A percentile compares a stretch with the other conserved stretches of the same genome.
These are phyloP conservation scores for Coemansia sp. DNA, from an alignment of 192 early-diverging fungal species.

Conservation along the genomic window DNA sequence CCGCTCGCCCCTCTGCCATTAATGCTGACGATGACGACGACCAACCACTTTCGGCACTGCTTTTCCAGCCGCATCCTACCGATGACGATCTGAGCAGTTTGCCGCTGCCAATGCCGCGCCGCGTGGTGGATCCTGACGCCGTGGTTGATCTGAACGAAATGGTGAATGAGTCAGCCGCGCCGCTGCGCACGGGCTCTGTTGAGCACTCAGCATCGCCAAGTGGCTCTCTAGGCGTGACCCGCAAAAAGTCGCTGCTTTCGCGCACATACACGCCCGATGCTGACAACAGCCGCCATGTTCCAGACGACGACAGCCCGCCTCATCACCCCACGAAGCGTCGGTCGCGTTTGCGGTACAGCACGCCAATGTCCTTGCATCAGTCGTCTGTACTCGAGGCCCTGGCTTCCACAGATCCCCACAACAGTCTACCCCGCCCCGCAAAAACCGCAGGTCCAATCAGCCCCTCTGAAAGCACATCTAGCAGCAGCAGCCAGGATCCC, in stretches of 20 bases:
- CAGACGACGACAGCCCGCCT: not conserved
- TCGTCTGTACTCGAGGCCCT: not conserved
- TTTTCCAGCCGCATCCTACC: conserved; percentile 20
- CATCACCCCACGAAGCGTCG: not conserved
- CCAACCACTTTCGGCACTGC: conserved; percentile 44
- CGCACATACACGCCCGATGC: conserved; percentile 19
- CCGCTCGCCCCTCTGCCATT: not conserved
- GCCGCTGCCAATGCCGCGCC: conserved; percentile 44
- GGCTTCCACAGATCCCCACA: not conserved
- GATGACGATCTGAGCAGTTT: conserved; percentile 37
- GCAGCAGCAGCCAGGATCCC: not conserved
- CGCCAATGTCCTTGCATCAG: conserved; percentile 4
- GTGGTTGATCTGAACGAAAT: conserved; percentile 35
- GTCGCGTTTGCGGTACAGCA: conserved; percentile 7
- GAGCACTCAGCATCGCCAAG: conserved; percentile 33
- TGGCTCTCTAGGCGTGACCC: conserved; percentile 13
- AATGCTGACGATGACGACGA: conserved; percentile 24
- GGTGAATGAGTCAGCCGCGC: conserved; percentile 19
- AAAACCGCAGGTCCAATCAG: not conserved
- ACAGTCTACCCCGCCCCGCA: conserved; percentile 11
- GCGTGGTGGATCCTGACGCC: conserved; percentile 36
- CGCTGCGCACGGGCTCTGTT: conserved; percentile 29
- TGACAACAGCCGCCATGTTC: not conserved
- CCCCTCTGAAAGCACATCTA: not conserved
- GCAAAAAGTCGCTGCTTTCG: conserved; percentile 44